These are phyloP conservation scores for Cercospora sp. DNA, from an alignment of 2,329 filamentous ascomycete species.

Conservation along the genomic window DNA sequence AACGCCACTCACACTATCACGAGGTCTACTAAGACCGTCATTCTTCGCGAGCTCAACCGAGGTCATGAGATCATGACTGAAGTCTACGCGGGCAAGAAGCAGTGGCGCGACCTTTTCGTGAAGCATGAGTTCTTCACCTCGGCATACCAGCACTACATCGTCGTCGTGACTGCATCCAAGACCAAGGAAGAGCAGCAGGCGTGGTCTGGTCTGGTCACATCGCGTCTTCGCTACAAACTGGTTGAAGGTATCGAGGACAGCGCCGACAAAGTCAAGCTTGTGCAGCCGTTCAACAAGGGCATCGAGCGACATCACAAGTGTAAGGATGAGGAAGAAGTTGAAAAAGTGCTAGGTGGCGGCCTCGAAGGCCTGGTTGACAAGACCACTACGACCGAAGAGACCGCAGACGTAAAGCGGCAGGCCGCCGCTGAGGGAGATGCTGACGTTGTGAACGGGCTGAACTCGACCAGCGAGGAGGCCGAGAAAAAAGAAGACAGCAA, in stretches of 20 bases:
- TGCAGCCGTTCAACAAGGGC: conserved; percentile 89
- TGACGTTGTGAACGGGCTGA: conserved; percentile 35
- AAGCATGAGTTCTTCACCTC: conserved; percentile 92
- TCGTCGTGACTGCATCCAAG: conserved; percentile 77
- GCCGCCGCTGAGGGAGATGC: conserved; percentile 45
- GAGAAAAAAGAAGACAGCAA: conserved; percentile 44
- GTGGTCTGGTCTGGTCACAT: conserved; percentile 92
- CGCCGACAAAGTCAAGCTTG: conserved; percentile 68
- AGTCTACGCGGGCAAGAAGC: conserved; percentile 73
- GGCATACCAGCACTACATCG: conserved; percentile 94
- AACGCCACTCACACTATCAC: conserved; percentile 95
- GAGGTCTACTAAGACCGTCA: conserved; percentile 78
- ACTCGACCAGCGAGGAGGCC: conserved; percentile 30
- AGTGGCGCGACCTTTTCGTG: conserved; percentile 84
- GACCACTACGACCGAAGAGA: conserved; percentile 56
- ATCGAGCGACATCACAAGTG: conserved; percentile 80
- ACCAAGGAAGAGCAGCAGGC: conserved; percentile 80
- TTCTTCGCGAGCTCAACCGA: conserved; percentile 77
- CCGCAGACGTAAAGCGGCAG: conserved; percentile 50
- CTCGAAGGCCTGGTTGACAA: conserved; percentile 61
- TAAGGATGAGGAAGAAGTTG: conserved; percentile 60
- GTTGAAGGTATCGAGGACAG: conserved; percentile 82
- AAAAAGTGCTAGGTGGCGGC: conserved; percentile 62
- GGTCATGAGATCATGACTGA: conserved; percentile 74
- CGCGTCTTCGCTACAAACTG: conserved; percentile 76